A percentile compares a stretch with the other conserved stretches of the same genome.
These are phyloP conservation scores for Petasospora fabianii DNA, from an alignment of 1,139 yeast species.

Conservation along the genomic window DNA sequence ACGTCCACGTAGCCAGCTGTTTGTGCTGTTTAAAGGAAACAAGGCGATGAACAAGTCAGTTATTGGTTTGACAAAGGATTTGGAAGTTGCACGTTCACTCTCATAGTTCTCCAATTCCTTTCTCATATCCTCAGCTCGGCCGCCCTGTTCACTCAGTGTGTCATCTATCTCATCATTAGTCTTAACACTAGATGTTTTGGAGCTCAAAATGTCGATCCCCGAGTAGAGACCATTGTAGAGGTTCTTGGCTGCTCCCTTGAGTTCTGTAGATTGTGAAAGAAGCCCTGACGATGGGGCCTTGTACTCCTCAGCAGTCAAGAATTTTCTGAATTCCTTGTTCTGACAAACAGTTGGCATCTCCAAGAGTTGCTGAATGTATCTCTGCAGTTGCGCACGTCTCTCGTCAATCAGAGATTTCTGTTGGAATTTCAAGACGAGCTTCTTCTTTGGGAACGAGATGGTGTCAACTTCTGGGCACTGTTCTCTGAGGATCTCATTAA, in stretches of 20 bases:
- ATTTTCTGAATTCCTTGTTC: constrained; percentile 66
- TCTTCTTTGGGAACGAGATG: constrained; percentile 50
- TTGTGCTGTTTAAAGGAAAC: constrained; percentile 64
- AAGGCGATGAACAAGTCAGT: constrained; percentile 70
- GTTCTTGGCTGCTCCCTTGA: constrained; percentile 41
- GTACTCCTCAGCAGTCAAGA: constrained; percentile 65
- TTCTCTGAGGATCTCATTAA: constrained; percentile 61
- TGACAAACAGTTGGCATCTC: constrained; percentile 67
- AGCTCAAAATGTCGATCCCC: constrained; percentile 17
- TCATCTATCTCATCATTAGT: constrained; percentile 2
- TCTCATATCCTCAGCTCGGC: constrained; percentile 29
- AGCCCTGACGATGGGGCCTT: constrained; percentile 4
- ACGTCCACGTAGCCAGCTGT: constrained; percentile 79
- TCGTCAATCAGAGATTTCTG: constrained; percentile 61
- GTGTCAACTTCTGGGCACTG: constrained; percentile 48
- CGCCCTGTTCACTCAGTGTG: constrained; percentile 13
- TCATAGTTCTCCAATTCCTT: constrained; percentile 27
- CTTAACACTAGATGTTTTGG: constrained; percentile 2
- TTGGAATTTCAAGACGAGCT: constrained; percentile 60
- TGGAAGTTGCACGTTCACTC: constrained; percentile 20
- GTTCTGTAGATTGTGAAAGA: constrained; percentile 7
- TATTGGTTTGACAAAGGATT: constrained; percentile 73
- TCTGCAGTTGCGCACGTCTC: constrained; percentile 58
- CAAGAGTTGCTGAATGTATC: constrained; percentile 56
- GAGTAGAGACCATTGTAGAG: constrained; percentile 42